These are phyloP conservation scores for Fusarium circinatum DNA, from an alignment of 2,329 filamentous ascomycete species.

Conservation along the genomic window DNA sequence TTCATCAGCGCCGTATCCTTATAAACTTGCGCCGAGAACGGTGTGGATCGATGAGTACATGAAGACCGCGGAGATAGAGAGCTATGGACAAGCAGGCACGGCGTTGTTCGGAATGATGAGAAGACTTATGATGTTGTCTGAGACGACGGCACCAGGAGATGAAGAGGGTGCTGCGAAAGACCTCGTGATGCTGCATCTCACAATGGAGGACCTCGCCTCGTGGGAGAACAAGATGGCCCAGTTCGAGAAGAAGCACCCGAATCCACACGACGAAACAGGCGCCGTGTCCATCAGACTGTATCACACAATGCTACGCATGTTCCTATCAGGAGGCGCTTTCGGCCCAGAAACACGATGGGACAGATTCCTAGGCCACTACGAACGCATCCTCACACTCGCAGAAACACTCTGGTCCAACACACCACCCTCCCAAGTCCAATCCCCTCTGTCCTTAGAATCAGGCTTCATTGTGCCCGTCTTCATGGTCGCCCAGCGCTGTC, in stretches of 20 bases:
- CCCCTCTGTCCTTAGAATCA: slow-evolving; percentile 46
- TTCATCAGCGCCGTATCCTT: slow-evolving; percentile 46
- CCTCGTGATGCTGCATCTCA: background rate
- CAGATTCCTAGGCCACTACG: slow-evolving; percentile 42
- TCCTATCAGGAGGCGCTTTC: slow-evolving; percentile 28
- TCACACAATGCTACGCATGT: slow-evolving; percentile 40
- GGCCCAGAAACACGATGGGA: slow-evolving; percentile 47
- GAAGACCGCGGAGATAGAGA: slow-evolving; percentile 16
- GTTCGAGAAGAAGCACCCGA: slow-evolving; percentile 29
- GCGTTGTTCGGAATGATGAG: slow-evolving; percentile 36
- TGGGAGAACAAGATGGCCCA: slow-evolving; percentile 42
- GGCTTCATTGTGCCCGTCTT: slow-evolving; percentile 48
- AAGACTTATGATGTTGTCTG: slow-evolving; percentile 35
- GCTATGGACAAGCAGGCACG: slow-evolving; percentile 38
- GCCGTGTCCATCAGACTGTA: slow-evolving; percentile 44
- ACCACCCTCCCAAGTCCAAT: slow-evolving; percentile 21
- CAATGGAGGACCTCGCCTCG: slow-evolving; percentile 21
- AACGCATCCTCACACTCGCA: slow-evolving; percentile 38
- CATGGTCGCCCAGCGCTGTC: slow-evolving; percentile 42
- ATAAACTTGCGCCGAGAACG: slow-evolving; percentile 16
- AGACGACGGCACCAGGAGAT: background rate
- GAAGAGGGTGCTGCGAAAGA: background rate
- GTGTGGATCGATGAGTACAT: slow-evolving; percentile 28
- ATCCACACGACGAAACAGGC: slow-evolving; percentile 18
- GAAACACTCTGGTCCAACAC: slow-evolving; percentile 31